Base-by-base conservation (phyloP, 192 early-diverging fungal genomes). In the Umbelopsis sp. region DNA sequence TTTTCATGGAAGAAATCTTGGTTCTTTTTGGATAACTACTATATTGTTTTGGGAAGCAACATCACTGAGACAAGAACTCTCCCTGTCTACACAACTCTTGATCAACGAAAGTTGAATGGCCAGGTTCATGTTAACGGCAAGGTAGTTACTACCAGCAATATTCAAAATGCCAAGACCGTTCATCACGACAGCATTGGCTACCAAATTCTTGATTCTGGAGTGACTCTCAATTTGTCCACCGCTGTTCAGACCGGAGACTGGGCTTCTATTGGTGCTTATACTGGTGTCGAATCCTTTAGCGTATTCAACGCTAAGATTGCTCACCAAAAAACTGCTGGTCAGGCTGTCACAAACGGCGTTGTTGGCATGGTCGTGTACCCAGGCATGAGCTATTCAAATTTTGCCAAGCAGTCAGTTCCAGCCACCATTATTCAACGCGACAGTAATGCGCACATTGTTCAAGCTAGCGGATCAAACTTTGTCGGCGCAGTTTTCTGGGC, bases 121-220 rank as follows among this genome's bases (percentile, higher is more conserved):
- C 25, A 69, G 11, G 74, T 75, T 0, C 52, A 70, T 70, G 8
- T 67, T 10, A 67, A 67, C 15, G 44, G 48, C 12, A 35, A 25
- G 8, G 45, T 48, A 7, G 35, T 27, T 44, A 67, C 50, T 6
- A 48, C 64, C 3, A 44, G 45, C 15, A 23, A n/a, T 5, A 35
- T 35, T 18, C 18, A 45, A n/a, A 23, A 66, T 15, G 64, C 52
- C 49, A 48, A 23, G 10, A 33, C 23, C 8, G 41, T 75, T 4
- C 69, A 69, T 58, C 74, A 75, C 35, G 64, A 75, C n/a, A 65
- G 51, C 15, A 53, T 75, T 58, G 48, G 69, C 5, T 75, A 75
- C 37, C 52, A 49, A 18, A 37, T 75, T 2, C n/a, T 53, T 33
- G 69, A 51, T 9, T 16, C 41, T 21, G 30, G 45, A 1, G 37